Conservation (phyloP, 306 rosid species). For the Quercus parvula region DNA sequence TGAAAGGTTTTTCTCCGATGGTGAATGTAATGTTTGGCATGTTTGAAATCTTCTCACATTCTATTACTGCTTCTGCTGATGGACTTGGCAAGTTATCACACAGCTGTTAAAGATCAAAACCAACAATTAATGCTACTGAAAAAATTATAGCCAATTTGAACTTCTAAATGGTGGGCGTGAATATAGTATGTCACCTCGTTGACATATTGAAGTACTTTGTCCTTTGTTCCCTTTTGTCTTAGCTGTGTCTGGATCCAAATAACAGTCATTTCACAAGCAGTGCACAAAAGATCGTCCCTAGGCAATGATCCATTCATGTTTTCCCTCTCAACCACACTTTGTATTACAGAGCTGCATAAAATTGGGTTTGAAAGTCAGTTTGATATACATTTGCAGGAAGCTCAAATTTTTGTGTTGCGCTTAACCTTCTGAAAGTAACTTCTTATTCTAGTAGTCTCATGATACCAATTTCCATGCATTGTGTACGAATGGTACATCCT, state of each 20-base stretch:
- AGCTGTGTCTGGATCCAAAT: slow-evolving; percentile 80
- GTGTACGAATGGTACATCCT: background rate
- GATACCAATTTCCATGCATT: background rate
- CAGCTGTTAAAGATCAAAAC: slow-evolving; percentile 41
- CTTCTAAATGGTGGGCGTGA: slow-evolving; percentile 4
- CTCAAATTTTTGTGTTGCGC: background rate
- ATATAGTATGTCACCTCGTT: slow-evolving; percentile 46
- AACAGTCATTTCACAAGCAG: slow-evolving; percentile 74
- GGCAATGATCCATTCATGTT: slow-evolving; percentile 27
- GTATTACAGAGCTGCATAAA: slow-evolving; percentile 51
- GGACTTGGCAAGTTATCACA: slow-evolving; percentile 86
- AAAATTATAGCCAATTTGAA: background rate
- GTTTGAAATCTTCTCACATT: slow-evolving; percentile 49
- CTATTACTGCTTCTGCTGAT: slow-evolving; percentile 58
- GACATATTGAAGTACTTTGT: slow-evolving; percentile 50
- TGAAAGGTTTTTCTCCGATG: slow-evolving; percentile 53
- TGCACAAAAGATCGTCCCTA: slow-evolving; percentile 42
- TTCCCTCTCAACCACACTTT: slow-evolving; percentile 63
- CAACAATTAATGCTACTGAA: slow-evolving; percentile 2
- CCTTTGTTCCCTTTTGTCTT: slow-evolving; percentile 54
- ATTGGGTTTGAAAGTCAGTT: slow-evolving; percentile 10
- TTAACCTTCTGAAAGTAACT: background rate
- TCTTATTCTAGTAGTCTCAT: background rate
- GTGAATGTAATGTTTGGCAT: slow-evolving; percentile 77
- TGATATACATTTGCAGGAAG: slow-evolving; percentile 5